Evolutionary conservation across 2,329 filamentous ascomycete genomes (phyloP).

Genomic region (Colletotrichum sublineola): DNA sequence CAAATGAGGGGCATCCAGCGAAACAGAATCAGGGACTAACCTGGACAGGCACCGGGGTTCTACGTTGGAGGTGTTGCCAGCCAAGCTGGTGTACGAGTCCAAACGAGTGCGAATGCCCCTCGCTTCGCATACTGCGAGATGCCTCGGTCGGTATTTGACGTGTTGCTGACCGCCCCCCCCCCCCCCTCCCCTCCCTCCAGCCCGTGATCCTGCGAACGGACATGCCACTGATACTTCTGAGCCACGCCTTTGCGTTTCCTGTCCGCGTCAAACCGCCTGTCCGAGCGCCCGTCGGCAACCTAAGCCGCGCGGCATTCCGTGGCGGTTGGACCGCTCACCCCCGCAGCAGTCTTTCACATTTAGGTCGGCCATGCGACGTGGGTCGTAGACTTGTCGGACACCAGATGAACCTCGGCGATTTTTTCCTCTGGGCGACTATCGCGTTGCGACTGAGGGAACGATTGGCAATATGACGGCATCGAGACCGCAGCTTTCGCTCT

Average conservation of each 20-base stretch:
- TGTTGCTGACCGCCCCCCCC: not conserved
- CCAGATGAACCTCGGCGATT: slow-evolving; percentile 27
- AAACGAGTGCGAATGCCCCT: slow-evolving; percentile 34
- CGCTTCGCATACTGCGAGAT: not conserved
- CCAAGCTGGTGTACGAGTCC: not conserved
- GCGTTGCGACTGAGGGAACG: not conserved
- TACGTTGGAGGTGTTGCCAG: not conserved
- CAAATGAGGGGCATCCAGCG: slow-evolving; percentile 12
- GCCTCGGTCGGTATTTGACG: slow-evolving; percentile 25
- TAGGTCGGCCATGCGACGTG: not conserved
- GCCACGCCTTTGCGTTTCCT: slow-evolving; percentile 1
- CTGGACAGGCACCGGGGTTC: not conserved
- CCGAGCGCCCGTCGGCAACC: not conserved
- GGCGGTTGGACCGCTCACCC: not conserved
- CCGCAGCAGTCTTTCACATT: slow-evolving; percentile 2
- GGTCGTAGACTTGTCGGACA: slow-evolving; percentile 3
- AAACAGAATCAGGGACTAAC: not conserved
- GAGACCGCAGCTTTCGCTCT: slow-evolving; percentile 44
- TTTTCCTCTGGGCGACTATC: not conserved
- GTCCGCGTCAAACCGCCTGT: slow-evolving; percentile 8
- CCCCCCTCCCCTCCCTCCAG: not conserved
- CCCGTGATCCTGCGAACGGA: slow-evolving; percentile 21
- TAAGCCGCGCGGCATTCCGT: not conserved
- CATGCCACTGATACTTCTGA: slow-evolving; percentile 21
- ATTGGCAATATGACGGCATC: slow-evolving; percentile 15